Evolutionary conservation across 768 basidiomycete genomes (phyloP), one percentile per base, ranked within the genome.

Genomic region (Kwoniella bestiolae): DNA sequence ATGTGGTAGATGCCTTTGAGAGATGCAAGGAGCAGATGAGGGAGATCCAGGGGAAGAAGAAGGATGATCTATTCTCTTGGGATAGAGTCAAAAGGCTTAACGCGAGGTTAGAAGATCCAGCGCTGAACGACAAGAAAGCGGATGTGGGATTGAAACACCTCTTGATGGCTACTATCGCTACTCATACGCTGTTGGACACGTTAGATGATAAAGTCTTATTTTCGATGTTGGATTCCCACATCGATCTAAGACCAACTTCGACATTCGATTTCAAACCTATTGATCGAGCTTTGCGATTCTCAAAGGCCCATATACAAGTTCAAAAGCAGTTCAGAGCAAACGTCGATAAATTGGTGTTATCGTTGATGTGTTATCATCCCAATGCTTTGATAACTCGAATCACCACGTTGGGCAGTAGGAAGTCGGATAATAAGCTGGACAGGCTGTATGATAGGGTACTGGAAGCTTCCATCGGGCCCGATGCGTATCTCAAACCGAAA

Each of bases 21-120:
- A 46, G 29, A 26, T 70, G 56, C 31, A 58, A 58, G 32, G 41
- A 50, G 14, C 38, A 49, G 4, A 53, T 70, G 46, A 53, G 60
- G 28, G 52, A 60, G 23, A 44, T 70, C 3, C 69, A 70, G 55
- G 59, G 53, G 9, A 70, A 60, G 41, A 52, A 64, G n/a, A 14
- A 46, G 11, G 46, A 67, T 52, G 62, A 63, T 49, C 47, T 67
- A 8, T 18, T 41, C 21, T 65, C 63, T 3, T 63, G 50, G 61
- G 53, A 63, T 28, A 38, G 69, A 16, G 52, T 67, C 6, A 52
- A 55, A 28, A 35, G 66, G 28, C 12, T 70, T 25, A 44, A 63
- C 7, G 51, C 71, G 5, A 52, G 69, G 21, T 28, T 67, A n/a
- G 65, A 60, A 32, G 56, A 52, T 26, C 41, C 47, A 7, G 66